phyloP scores from a whole-genome alignment of 148 eudicot species.

The Rheum nobile region DNA sequence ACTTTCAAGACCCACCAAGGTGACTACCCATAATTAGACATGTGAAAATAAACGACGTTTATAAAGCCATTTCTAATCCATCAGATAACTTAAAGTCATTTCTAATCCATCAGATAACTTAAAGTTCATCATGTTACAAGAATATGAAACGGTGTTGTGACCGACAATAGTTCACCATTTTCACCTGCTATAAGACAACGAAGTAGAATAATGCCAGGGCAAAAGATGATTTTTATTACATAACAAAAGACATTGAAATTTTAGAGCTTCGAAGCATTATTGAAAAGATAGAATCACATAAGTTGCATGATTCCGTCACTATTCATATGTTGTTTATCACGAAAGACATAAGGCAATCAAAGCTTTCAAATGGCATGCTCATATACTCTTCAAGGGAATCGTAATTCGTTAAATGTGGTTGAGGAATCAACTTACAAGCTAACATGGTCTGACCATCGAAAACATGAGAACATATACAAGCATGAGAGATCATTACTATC shows the following conservation, averaged over 20 bases:
- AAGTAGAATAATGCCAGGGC: constrained; percentile 71
- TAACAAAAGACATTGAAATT: not conserved
- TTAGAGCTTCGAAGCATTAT: not conserved
- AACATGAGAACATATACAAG: constrained; percentile 9
- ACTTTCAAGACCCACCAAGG: no score
- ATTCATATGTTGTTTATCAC: not conserved
- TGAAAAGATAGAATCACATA: not conserved
- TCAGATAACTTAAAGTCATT: no score
- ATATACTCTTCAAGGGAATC: constrained; percentile 62
- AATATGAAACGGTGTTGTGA: no score
- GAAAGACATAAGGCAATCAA: constrained; percentile 6
- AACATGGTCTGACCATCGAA: constrained; percentile 79
- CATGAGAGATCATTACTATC: not conserved
- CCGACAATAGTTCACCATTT: no score
- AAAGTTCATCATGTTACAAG: no score
- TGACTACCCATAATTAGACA: no score
- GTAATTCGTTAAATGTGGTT: constrained; percentile 43
- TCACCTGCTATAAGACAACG: no score
- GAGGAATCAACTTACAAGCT: constrained; percentile 78
- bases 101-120: no score
- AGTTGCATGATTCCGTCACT: not conserved
- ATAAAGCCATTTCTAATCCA: no score
- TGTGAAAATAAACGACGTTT: no score
- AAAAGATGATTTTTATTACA: not conserved
- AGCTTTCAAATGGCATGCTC: constrained; percentile 97